Conservation (phyloP, 176 grass and related monocot species). For the Hsuehochloa calcarea region DNA sequence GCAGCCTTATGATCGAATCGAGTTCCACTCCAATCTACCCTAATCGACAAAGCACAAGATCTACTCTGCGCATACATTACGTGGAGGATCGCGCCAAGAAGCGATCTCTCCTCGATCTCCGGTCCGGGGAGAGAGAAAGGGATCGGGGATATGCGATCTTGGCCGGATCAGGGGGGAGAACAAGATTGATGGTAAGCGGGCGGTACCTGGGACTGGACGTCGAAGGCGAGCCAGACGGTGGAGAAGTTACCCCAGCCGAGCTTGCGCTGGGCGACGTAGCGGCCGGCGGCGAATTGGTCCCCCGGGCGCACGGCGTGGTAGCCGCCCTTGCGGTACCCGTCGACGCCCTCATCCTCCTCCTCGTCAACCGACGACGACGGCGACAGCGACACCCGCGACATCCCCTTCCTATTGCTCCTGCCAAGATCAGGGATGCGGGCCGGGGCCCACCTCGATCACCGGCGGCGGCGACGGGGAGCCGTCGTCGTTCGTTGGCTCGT, state of each 20-base stretch:
- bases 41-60: conserved; percentile 41
- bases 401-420: conserved; percentile 6
- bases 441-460: conserved; percentile 19
- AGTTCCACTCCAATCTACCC: neutral
- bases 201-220: conserved; percentile 51
- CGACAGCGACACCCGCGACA: conserved; percentile 66
- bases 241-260: conserved; percentile 97
- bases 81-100: neutral
- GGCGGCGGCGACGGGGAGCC: conserved; percentile 28
- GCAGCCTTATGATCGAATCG: conserved; percentile 25
- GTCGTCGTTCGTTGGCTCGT: neutral
- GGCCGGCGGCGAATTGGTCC: conserved; percentile 70
- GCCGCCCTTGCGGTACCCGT: conserved; percentile 88
- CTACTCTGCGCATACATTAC: conserved; percentile 9
- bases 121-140: neutral
- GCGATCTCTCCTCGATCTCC: conserved; percentile 22
- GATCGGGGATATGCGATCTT: conserved; percentile 4
- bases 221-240: conserved; percentile 97
- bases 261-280: conserved; percentile 93
- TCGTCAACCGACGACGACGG: conserved; percentile 68
- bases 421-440: neutral
- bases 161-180: neutral
- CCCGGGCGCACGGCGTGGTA: conserved; percentile 90
- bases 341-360: conserved; percentile 85
- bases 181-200: neutral